Evolutionary conservation across 2,329 filamentous ascomycete species (phyloP), one percentile per base, ranked within the genome.

Genomic region (Aspergillus fumigatus): DNA sequence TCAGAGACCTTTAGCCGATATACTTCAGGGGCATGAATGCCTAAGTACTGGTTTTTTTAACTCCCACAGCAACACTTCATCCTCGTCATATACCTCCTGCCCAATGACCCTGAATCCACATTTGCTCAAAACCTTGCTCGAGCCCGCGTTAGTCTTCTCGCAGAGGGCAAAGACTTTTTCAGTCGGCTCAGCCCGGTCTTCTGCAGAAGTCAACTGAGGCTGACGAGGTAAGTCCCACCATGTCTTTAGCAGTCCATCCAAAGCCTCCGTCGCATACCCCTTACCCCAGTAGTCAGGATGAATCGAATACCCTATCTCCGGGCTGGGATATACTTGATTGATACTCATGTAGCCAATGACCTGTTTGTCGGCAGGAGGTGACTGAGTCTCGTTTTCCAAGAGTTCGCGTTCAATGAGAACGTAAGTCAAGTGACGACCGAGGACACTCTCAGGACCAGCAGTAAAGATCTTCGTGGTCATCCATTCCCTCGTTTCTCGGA

Each of bases 201-300:
- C 50, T 3, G 19, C 23, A 1, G 40, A 14, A 26, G 48, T 23
- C 19, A 21, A 10, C 2, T 19, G 48, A 5, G 50, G 43, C 4
- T 17, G 49, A 14, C 62, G 47, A 3, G 59, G 59, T 10, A 69
- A 43, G 4, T 53, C 49, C 65, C 67, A 70, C 67, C 67, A 70
- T 52, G 61, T 53, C 41, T 62, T 61, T 25, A 67, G 40, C 50
- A 68, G 27, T 51, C 64, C 45, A 3, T 52, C 48, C 43, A 70
- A 49, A 10, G 67, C 62, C 26, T 70, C 67, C 2, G 67, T 70
- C 8, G 66, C 66, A 23, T 60, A 65, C n/a, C 67, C 67, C 21
- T 64, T 67, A 0, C 63, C 62, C 67, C 67, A 70, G 10, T 43
- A 47, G 35, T 62, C 60, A 0, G 65, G 67, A 43, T 62, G 60